Conservation (phyloP, 345 rosid species). For the Linum usitatissimum region DNA sequence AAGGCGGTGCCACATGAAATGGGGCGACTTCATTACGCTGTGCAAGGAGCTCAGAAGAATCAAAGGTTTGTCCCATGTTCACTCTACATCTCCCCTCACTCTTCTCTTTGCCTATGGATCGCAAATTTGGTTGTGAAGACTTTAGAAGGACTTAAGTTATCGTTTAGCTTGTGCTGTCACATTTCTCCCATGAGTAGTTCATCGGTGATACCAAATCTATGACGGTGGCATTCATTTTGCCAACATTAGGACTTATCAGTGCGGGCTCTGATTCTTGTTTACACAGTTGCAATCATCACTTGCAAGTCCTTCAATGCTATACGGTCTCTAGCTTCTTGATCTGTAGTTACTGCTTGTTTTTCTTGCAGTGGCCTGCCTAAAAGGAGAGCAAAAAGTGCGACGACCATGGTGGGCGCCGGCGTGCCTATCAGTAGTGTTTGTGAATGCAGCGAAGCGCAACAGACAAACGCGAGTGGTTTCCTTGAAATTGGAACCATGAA, state of each 20-base stretch:
- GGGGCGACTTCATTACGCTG: constrained; percentile 98
- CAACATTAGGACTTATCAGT: too few relatives aligned
- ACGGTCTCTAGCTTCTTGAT: neutral
- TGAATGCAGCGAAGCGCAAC: constrained; percentile 84
- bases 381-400: constrained; percentile 91
- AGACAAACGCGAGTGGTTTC: constrained; percentile 95
- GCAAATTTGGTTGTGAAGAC: too few relatives aligned
- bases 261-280: too few relatives aligned
- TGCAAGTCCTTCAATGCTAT: neutral
- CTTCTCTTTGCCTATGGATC: neutral
- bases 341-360: neutral
- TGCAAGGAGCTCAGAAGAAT: constrained; percentile 95
- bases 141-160: too few relatives aligned
- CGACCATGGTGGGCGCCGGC: constrained; percentile 99
- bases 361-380: constrained; percentile 81
- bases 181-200: too few relatives aligned
- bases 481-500: constrained; percentile 90
- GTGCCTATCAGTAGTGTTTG: constrained; percentile 68
- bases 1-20: constrained; percentile 97
- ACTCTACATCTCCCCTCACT: neutral
- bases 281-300: too few relatives aligned
- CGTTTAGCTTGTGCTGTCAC: too few relatives aligned
- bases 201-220: neutral
- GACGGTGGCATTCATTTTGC: neutral
- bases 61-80: constrained; percentile 44